A percentile compares a stretch with the other conserved stretches of the same genome.
phyloP scores from a whole-genome alignment of 2,329 filamentous ascomycete genomes.

The Colletotrichum spinosum region DNA sequence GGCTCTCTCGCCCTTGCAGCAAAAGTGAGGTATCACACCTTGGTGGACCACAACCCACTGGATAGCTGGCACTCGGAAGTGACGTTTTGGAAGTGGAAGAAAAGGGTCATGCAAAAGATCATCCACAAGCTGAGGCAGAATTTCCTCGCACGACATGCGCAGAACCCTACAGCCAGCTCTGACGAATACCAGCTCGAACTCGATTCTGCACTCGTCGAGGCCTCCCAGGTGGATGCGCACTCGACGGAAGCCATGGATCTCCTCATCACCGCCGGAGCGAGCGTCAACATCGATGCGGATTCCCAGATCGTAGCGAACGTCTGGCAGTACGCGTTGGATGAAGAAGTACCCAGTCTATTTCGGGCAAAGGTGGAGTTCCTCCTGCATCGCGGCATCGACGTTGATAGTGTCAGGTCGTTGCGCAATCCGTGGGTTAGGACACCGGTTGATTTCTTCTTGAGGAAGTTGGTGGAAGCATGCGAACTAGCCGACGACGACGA shows the following conservation, averaged over 20 bases:
- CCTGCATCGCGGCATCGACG: background rate
- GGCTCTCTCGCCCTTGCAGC: constrained; percentile 6
- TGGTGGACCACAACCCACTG: background rate
- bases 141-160: background rate
- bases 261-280: background rate
- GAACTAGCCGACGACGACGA: background rate
- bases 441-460: constrained; percentile 2
- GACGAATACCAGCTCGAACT: constrained; percentile 6
- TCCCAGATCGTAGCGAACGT: background rate
- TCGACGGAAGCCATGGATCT: background rate
- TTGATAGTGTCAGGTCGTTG: background rate
- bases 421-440: background rate
- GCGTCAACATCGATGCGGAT: background rate
- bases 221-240: constrained; percentile 3
- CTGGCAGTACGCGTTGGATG: constrained; percentile 10
- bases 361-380: constrained; percentile 14
- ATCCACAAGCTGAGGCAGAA: background rate
- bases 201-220: constrained; percentile 9
- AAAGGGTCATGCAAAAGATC: background rate
- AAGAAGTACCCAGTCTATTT: constrained; percentile 7
- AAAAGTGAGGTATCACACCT: background rate
- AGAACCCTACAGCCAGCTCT: background rate
- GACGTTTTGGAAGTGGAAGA: constrained; percentile 10
- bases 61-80: background rate
- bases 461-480: background rate